A percentile compares a stretch with the other conserved stretches of the same genome.
These are phyloP conservation scores for Pythium phragmiticola DNA, from an alignment of 352 stramenopile species.

Conservation along the genomic window DNA sequence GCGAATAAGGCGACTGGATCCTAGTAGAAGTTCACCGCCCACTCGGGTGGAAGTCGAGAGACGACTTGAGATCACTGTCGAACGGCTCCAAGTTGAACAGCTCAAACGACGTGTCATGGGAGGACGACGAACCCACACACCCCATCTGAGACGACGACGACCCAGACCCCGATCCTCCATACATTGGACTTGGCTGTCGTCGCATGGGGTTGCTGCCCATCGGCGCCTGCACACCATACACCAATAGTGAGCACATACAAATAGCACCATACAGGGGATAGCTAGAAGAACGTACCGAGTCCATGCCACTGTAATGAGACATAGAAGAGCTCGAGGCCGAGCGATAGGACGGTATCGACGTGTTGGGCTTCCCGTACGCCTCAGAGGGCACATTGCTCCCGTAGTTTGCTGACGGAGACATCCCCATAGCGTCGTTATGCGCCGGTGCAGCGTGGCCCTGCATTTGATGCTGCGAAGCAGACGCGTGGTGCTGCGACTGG, in stretches of 20 bases:
- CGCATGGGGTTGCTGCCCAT: slow-evolving; percentile 22
- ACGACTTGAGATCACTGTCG: slow-evolving; percentile 29
- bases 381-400: slow-evolving; percentile 23
- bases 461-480: slow-evolving; percentile 23
- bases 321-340: slow-evolving; percentile 35
- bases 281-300: slow-evolving; percentile 41
- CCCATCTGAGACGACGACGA: slow-evolving; percentile 16
- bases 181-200: slow-evolving; percentile 24
- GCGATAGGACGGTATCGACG: slow-evolving; percentile 45
- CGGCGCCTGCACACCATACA: slow-evolving; percentile 4
- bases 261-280: not conserved
- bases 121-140: slow-evolving; percentile 1
- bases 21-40: slow-evolving; percentile 7
- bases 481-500: slow-evolving; percentile 7
- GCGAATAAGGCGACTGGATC: not conserved
- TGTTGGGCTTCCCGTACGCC: slow-evolving; percentile 33
- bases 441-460: slow-evolving; percentile 9
- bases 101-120: slow-evolving; percentile 29
- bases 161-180: slow-evolving; percentile 2
- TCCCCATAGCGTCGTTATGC: slow-evolving; percentile 16
- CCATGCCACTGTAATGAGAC: slow-evolving; percentile 52
- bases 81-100: slow-evolving; percentile 35
- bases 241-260: not conserved
- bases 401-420: slow-evolving; percentile 14
- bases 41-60: slow-evolving; percentile 28